A percentile compares a stretch with the other conserved stretches of the same genome.
These are phyloP conservation scores for Alternaria ethzedia DNA, from an alignment of 2,329 filamentous ascomycete genomes.

Conservation along the genomic window DNA sequence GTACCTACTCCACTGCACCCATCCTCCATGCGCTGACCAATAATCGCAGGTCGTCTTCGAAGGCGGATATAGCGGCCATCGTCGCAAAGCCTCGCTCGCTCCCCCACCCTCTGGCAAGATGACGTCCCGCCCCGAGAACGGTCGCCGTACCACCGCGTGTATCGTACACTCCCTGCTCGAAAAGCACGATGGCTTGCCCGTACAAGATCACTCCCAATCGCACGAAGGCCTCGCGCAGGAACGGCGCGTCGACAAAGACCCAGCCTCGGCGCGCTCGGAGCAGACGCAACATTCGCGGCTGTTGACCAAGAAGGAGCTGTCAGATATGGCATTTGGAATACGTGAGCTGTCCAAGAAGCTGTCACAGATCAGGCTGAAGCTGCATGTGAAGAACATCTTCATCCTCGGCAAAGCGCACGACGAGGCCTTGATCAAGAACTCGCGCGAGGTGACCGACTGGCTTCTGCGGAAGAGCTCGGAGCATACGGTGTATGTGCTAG, in stretches of 20 bases:
- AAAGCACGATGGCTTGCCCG: slow-evolving; percentile 46
- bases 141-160: slow-evolving; percentile 59
- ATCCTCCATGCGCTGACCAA: slow-evolving; percentile 5
- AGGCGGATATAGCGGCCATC: slow-evolving; percentile 54
- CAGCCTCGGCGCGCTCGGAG: slow-evolving; percentile 39
- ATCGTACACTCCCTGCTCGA: slow-evolving; percentile 67
- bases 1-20: slow-evolving; percentile 26
- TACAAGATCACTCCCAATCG: slow-evolving; percentile 30
- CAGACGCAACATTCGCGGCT: slow-evolving; percentile 68
- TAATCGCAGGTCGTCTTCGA: slow-evolving; percentile 62
- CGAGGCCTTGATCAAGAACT: slow-evolving; percentile 75
- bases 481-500: slow-evolving; percentile 71
- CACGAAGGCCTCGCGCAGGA: slow-evolving; percentile 46
- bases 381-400: slow-evolving; percentile 83
- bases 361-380: slow-evolving; percentile 80
- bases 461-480: slow-evolving; percentile 72
- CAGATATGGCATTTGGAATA: slow-evolving; percentile 96
- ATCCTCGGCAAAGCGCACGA: slow-evolving; percentile 93
- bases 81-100: slow-evolving; percentile 67
- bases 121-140: slow-evolving; percentile 44
- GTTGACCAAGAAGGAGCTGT: slow-evolving; percentile 91
- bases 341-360: slow-evolving; percentile 86
- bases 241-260: slow-evolving; percentile 53
- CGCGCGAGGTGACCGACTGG: slow-evolving; percentile 80
- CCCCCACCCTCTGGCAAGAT: slow-evolving; percentile 38